These are phyloP conservation scores for Daldinia vernicosa DNA, from an alignment of 495 filamentous ascomycete genomes.

Conservation along the genomic window DNA sequence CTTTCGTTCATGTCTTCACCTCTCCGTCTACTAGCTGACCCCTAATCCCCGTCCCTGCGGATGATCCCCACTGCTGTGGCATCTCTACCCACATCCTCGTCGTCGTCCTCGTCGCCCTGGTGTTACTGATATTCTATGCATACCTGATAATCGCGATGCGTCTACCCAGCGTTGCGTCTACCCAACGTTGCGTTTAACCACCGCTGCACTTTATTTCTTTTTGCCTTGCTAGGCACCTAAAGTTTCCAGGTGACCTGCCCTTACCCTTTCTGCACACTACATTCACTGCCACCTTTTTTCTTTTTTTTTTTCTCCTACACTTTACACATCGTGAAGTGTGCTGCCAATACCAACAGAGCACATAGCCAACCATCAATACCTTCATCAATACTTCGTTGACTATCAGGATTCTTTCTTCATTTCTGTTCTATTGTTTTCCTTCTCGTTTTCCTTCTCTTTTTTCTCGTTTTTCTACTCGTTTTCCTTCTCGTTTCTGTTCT, in stretches of 20 bases:
- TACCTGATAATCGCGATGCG: slow-evolving; percentile 19
- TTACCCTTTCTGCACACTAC: neutral
- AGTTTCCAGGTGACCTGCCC: neutral
- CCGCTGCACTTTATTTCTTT: neutral
- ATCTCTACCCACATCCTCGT: neutral
- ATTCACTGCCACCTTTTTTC: neutral
- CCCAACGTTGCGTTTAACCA: neutral
- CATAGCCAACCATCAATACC: neutral
- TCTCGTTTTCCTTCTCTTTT: neutral
- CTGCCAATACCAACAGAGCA: neutral
- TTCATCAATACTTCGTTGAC: neutral
- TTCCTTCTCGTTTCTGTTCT: neutral
- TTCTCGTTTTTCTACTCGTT: neutral
- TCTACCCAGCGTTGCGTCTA: slow-evolving; percentile 9
- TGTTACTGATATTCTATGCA: neutral
- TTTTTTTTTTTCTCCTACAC: neutral
- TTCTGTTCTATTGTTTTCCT: neutral
- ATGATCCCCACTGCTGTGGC: neutral
- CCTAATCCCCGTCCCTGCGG: neutral
- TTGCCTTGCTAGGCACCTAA: neutral
- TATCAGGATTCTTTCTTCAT: neutral
- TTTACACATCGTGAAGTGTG: neutral
- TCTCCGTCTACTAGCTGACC: neutral
- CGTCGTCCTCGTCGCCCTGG: neutral
- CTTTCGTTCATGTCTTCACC: neutral